Percentiles rank a stretch among this genome's conserved stretches.
Evolutionary conservation across 305 asterid species (phyloP).

Genomic region (Solanum hybrid): DNA sequence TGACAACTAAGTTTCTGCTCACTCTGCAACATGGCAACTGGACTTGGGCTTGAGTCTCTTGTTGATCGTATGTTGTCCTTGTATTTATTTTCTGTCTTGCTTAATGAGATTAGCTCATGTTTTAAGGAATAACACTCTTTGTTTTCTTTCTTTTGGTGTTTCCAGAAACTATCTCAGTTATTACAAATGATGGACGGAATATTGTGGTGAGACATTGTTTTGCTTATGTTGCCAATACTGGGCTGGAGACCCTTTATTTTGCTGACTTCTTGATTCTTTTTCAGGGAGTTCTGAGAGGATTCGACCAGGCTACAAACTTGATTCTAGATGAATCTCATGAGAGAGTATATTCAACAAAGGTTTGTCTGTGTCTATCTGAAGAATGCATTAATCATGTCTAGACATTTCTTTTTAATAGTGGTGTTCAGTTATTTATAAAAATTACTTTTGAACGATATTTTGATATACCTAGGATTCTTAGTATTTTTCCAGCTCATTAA

Average conservation of each 20-base stretch:
- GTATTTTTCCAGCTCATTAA: neutral
- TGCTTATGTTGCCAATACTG: neutral
- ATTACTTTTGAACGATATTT: neutral
- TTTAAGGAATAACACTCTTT: slow-evolving; percentile 10
- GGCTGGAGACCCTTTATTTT: slow-evolving; percentile 3
- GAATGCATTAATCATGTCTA: neutral
- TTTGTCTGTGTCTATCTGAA: slow-evolving; percentile 9
- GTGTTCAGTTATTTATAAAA: neutral
- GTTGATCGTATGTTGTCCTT: slow-evolving; percentile 63
- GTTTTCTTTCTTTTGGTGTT: slow-evolving; percentile 10
- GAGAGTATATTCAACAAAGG: slow-evolving; percentile 97
- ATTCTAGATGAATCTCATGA: slow-evolving; percentile 97
- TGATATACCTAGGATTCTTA: neutral
- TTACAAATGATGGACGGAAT: slow-evolving; percentile 93
- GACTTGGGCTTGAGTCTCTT: slow-evolving; percentile 66
- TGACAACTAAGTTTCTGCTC: slow-evolving; percentile 4
- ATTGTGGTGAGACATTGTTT: slow-evolving; percentile 59
- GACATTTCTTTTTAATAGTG: neutral
- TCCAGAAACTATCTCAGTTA: slow-evolving; percentile 72
- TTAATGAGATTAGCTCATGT: slow-evolving; percentile 10
- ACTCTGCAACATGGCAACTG: slow-evolving; percentile 48
- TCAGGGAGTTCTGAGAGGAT: slow-evolving; percentile 85
- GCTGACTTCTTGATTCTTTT: slow-evolving; percentile 6
- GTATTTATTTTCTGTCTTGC: slow-evolving; percentile 1
- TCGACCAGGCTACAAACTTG: slow-evolving; percentile 85